These are phyloP conservation scores for Podaxis sp. DNA, from an alignment of 768 basidiomycete species.

Conservation along the genomic window DNA sequence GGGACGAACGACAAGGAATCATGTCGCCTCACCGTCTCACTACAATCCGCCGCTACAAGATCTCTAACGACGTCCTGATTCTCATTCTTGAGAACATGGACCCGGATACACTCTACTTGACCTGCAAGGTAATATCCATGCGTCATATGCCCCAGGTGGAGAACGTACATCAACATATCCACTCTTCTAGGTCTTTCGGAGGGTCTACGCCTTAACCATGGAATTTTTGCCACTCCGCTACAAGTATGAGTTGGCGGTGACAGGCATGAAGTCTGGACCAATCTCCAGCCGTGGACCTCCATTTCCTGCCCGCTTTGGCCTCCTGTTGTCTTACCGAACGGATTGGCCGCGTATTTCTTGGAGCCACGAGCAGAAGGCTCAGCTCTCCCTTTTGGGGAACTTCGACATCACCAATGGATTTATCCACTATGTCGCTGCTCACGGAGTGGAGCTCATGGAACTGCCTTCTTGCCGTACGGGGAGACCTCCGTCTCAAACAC, in stretches of 20 bases:
- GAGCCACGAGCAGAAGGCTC: conserved; percentile 43
- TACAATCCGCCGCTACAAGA: conserved; percentile 39
- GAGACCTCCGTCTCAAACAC: conserved; percentile 37
- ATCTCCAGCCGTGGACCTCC: conserved; percentile 33
- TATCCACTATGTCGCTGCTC: conserved; percentile 38
- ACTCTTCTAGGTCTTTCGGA: conserved; percentile 36
- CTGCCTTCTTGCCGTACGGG: conserved; percentile 45
- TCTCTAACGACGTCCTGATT: conserved; percentile 50
- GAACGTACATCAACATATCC: background rate
- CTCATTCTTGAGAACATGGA: conserved; percentile 45
- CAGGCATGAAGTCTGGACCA: conserved; percentile 49
- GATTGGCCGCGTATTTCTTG: conserved; percentile 46
- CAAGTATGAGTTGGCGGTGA: conserved; percentile 42
- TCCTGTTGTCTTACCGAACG: conserved; percentile 39
- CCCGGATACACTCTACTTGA: conserved; percentile 41
- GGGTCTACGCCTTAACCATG: conserved; percentile 41
- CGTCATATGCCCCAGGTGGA: background rate
- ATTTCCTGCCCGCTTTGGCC: conserved; percentile 37
- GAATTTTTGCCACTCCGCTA: conserved; percentile 46
- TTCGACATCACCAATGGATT: conserved; percentile 37
- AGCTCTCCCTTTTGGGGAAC: conserved; percentile 31
- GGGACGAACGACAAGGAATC: conserved; percentile 27
- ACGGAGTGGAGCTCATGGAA: conserved; percentile 41
- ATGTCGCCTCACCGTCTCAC: conserved; percentile 42
- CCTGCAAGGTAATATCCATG: conserved; percentile 35